phyloP scores from a whole-genome alignment of 1,139 yeast genomes.

The Sugiyamaella castrensis region DNA sequence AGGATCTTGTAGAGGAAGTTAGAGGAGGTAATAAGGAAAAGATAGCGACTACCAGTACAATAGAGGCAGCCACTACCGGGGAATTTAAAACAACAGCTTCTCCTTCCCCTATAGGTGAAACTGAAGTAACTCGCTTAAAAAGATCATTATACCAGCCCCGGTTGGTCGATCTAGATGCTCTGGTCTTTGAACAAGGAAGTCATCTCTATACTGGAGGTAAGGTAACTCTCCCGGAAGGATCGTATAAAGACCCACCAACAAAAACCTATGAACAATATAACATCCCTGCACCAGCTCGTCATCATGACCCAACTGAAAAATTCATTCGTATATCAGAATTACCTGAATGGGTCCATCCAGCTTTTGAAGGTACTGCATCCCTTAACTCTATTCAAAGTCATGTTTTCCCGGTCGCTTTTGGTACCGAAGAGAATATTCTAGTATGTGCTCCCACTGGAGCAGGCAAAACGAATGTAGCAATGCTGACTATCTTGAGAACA shows the following conservation, averaged over 20 bases:
- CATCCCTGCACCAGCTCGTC: slow-evolving; percentile 69
- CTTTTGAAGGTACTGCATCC: slow-evolving; percentile 59
- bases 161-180: slow-evolving; percentile 59
- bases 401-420: slow-evolving; percentile 74
- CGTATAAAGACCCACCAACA: slow-evolving; percentile 65
- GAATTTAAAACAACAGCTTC: slow-evolving; percentile 1
- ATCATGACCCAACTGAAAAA: slow-evolving; percentile 41
- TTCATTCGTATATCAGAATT: slow-evolving; percentile 59
- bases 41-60: not conserved
- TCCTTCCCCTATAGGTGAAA: slow-evolving; percentile 33
- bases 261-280: slow-evolving; percentile 81
- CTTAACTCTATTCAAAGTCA: slow-evolving; percentile 82
- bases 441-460: slow-evolving; percentile 99
- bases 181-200: slow-evolving; percentile 69
- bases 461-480: slow-evolving; percentile 95
- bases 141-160: slow-evolving; percentile 41
- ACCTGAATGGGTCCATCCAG: slow-evolving; percentile 80
- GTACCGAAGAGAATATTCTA: slow-evolving; percentile 65
- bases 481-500: slow-evolving; percentile 67
- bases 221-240: slow-evolving; percentile 75
- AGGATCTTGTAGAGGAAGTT: slow-evolving; percentile 34
- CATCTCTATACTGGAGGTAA: slow-evolving; percentile 64
- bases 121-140: slow-evolving; percentile 10
- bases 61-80: not conserved
- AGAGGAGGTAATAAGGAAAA: slow-evolving; percentile 26